Evolutionary conservation across 495 filamentous ascomycete species (phyloP), one percentile per base, ranked within the genome.

Genomic region (Aspergillus diversus): DNA sequence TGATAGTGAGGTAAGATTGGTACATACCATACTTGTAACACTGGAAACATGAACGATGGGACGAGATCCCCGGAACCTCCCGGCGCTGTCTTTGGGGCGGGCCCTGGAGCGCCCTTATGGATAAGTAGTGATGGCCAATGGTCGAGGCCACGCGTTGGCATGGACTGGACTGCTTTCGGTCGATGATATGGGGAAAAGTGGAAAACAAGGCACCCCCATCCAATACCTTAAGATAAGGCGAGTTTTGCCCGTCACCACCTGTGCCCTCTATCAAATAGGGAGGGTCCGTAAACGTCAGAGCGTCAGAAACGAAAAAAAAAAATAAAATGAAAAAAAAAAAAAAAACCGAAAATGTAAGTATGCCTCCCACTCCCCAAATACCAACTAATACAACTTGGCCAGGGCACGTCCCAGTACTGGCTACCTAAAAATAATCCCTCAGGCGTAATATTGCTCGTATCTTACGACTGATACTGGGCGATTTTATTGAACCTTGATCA

Each of bases 31-130:
- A 55, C 5, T 57, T 51, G 33, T 57, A 52, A 43, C 50, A 51
- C 35, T 12, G 17, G 4, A 35, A 13, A 58, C 21, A 33, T 53
- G 34, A 35, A 16, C 12, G 35, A 53, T 17, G 58, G 33, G 16
- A 39, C 21, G 55, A 32, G 50, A 21, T 34, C 65, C 65, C 71
- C 69, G 69, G 68, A 63, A 63, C 63, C 67, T 70, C 64, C 71
- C 69, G 68, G 61, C 57, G 55, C 56, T 55, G 59, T 60, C 49
- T 59, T 53, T 9, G 53, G 49, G 50, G 56, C 43, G 51, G 59
- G 58, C 42, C 37, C 55, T 37, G 33, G 52, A 27, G 21, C 21
- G 21, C 21, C 21, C 2, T 27, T 2, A 27, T 27, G 21, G 21
- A 27, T 27, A 27, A 27, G n/a, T n/a, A 43, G 51, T 39, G 59